Conservation (phyloP, 2,329 filamentous ascomycete species). For the Raffaelea arxii region DNA sequence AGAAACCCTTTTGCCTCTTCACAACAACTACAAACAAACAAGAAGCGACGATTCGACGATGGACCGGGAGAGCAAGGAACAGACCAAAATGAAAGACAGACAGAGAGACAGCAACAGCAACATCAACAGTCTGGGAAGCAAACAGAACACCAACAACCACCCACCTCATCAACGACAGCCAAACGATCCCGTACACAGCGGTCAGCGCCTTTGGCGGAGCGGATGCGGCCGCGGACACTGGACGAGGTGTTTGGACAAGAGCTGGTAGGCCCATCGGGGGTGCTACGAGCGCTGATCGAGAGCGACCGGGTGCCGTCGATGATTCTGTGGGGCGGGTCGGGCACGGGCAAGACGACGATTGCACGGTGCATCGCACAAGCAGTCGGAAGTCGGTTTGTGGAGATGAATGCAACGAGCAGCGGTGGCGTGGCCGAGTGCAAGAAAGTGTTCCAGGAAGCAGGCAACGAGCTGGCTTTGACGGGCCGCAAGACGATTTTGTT, state of each 20-base stretch:
- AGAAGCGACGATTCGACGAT: conserved; percentile 44
- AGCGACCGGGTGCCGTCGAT: conserved; percentile 81
- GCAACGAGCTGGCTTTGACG: conserved; percentile 67
- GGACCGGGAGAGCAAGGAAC: conserved; percentile 32
- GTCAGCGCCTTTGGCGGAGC: conserved; percentile 79
- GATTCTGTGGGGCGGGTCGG: conserved; percentile 82
- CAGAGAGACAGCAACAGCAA: neutral
- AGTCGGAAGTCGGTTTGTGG: conserved; percentile 78
- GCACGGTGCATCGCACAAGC: conserved; percentile 79
- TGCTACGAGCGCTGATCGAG: conserved; percentile 79
- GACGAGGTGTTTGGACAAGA: conserved; percentile 89
- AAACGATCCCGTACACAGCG: conserved; percentile 63
- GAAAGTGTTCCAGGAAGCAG: conserved; percentile 79
- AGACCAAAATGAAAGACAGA: neutral
- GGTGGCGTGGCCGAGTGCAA: conserved; percentile 88
- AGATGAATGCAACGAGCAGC: conserved; percentile 87
- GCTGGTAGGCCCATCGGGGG: conserved; percentile 73
- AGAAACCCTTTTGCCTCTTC: conserved; percentile 20
- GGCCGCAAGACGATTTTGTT: conserved; percentile 93
- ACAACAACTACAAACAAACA: neutral
- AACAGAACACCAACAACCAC: conserved; percentile 12
- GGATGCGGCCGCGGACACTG: conserved; percentile 77
- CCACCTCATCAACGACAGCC: conserved; percentile 26
- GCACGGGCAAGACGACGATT: conserved; percentile 84
- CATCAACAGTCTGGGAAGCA: conserved; percentile 2